Percentiles rank a stretch among this genome's conserved stretches.
These are phyloP conservation scores for Syzygium oleosum DNA, from an alignment of 345 rosid species.

Conservation along the genomic window DNA sequence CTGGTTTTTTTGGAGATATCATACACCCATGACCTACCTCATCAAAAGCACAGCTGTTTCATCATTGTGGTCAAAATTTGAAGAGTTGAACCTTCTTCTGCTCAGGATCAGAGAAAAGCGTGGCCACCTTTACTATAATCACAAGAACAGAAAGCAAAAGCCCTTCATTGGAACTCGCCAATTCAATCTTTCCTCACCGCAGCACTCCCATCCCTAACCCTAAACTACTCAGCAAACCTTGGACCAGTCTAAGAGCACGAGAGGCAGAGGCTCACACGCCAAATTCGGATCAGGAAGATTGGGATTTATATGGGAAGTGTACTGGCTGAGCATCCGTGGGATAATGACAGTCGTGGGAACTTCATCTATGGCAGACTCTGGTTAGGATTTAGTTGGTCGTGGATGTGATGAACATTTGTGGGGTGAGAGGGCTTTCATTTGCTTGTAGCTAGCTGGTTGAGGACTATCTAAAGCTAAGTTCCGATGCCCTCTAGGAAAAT, in stretches of 20 bases:
- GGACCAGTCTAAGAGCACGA: neutral
- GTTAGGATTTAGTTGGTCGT: neutral
- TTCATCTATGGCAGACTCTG: too few relatives aligned
- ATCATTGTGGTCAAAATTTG: conserved; percentile 12
- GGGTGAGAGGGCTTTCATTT: neutral
- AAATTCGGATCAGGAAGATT: neutral
- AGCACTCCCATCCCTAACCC: neutral
- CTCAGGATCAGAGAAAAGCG: conserved; percentile 10
- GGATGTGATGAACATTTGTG: neutral
- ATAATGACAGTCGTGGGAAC: neutral
- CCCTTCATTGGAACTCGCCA: conserved; percentile 14
- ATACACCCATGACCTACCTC: neutral
- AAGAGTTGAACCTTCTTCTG: neutral
- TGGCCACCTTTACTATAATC: neutral
- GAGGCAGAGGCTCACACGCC: neutral
- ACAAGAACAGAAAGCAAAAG: conserved; percentile 3
- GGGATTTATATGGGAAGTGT: neutral
- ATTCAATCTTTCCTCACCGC: neutral
- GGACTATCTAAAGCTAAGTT: too few relatives aligned
- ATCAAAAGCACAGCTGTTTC: conserved; percentile 6
- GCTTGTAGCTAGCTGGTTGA: too few relatives aligned
- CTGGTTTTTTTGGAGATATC: neutral
- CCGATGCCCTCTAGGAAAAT: too few relatives aligned
- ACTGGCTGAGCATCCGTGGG: neutral
- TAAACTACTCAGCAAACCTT: neutral